Base-by-base conservation (phyloP, 2,329 filamentous ascomycete species). In the Drechslera avenae region DNA sequence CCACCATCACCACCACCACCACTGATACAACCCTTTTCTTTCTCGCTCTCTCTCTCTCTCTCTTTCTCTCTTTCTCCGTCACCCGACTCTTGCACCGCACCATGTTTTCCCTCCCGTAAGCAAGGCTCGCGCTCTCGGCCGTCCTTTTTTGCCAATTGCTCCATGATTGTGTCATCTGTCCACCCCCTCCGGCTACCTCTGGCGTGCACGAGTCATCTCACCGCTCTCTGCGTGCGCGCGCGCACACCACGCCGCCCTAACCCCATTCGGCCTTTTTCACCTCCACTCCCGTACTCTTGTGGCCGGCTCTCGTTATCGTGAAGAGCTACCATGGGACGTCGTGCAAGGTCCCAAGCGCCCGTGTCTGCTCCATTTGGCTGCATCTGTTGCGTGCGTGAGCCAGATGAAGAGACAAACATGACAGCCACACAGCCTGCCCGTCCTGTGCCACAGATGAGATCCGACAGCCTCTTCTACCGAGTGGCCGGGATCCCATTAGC, bases 201-300 rank as follows among this genome's bases (percentile, higher is more conserved):
- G 52, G 56, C 53, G 60, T 49, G 52, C 67, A 59, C 69, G 69
- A 73, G 69, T 73, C 69, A 71, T 66, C 54, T 71, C 68, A 72
- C 68, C 69, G 69, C 69, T 61, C 50, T 48, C 44, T 58, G 51
- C 41, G 41, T n/a, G n/a, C n/a, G n/a, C n/a, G n/a, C n/a, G n/a
- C n/a, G n/a, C 58, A 42, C 52, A 57, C 36, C 57, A 39, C 50
- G 35, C 54, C 59, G 61, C 62, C 66, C 57, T 64, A 59, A 61
- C 60, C 50, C 53, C 55, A 55, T 37, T 62, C 46, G 46, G 50
- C 43, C 49, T 42, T 39, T 39, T 40, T 40, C 34, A 35, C 35
- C 39, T 50, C 56, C 43, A 48, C 52, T 37, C 46, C 52, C 56
- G 64, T 55, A 56, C 57, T 62, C 57, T 41, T 61, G 64, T 69